These are phyloP conservation scores for Trichosanthes cucumerina DNA, from an alignment of 306 rosid species.

Conservation along the genomic window DNA sequence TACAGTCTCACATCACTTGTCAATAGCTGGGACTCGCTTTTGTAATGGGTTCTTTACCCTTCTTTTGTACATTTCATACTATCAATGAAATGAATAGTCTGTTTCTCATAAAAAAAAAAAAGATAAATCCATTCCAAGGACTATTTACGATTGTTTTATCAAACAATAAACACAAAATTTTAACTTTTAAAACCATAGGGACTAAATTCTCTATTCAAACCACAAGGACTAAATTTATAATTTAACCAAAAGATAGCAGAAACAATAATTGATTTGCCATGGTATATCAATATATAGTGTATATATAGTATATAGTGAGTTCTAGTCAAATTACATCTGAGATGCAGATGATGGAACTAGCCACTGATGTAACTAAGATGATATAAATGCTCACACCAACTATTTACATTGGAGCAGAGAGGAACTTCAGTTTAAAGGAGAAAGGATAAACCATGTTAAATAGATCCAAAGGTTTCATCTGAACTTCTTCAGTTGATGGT, in stretches of 20 bases:
- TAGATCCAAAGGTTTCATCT: conserved; percentile 25
- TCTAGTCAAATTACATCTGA: background rate
- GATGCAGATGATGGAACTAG: background rate
- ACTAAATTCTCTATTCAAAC: too few relatives aligned
- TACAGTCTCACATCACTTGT: too few relatives aligned
- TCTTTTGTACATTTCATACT: too few relatives aligned
- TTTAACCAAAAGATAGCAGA: background rate
- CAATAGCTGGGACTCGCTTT: too few relatives aligned
- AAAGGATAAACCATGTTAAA: background rate
- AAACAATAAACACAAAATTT: too few relatives aligned
- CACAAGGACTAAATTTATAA: too few relatives aligned
- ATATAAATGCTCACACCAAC: background rate
- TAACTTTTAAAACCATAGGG: too few relatives aligned
- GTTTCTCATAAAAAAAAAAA: too few relatives aligned
- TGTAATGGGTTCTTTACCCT: too few relatives aligned
- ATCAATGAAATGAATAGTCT: too few relatives aligned
- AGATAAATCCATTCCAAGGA: too few relatives aligned
- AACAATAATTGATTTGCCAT: background rate
- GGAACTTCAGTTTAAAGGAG: background rate
- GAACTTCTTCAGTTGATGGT: conserved; percentile 34
- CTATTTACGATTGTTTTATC: too few relatives aligned
- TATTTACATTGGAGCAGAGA: background rate
- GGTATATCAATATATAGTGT: background rate
- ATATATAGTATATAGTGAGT: background rate
- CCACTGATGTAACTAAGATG: background rate